phyloP scores from a whole-genome alignment of 1,284 basidiomycete genomes.

The Austroboletus niveus region DNA sequence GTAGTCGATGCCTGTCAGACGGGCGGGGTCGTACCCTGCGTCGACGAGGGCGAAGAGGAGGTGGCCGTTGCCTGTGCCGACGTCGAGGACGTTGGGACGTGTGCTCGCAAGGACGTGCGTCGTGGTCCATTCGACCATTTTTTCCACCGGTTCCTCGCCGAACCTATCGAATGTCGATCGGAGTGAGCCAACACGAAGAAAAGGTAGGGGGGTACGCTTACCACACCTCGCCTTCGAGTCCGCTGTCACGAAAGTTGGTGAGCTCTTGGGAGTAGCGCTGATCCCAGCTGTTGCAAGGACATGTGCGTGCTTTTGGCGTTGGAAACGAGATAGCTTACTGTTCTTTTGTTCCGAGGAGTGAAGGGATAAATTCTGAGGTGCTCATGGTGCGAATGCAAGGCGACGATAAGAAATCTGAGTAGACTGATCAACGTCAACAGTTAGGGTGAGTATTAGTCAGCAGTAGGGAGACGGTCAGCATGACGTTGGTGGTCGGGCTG shows the following conservation, averaged over 20 bases:
- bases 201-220: conserved; percentile 29
- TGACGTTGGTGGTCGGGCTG: neutral
- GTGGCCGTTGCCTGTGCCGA: conserved; percentile 87
- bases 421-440: too few species aligned
- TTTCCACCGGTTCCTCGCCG: conserved; percentile 75
- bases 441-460: too few species aligned
- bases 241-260: conserved; percentile 73
- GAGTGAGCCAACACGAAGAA: neutral
- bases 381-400: conserved; percentile 12
- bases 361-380: conserved; percentile 46
- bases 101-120: conserved; percentile 48
- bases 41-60: conserved; percentile 73
- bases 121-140: conserved; percentile 73
- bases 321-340: conserved; percentile 39
- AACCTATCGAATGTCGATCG: conserved; percentile 56
- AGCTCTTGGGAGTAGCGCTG: conserved; percentile 70
- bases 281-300: conserved; percentile 59
- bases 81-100: conserved; percentile 58
- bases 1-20: conserved; percentile 80
- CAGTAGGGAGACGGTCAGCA: too few species aligned
- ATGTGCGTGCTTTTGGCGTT: neutral
- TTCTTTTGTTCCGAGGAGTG: conserved; percentile 69
- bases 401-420: too few species aligned
- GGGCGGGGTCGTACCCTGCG: conserved; percentile 55
- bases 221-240: conserved; percentile 91